These are phyloP conservation scores for Gossypium anomalum DNA, from an alignment of 345 rosid species.

Conservation along the genomic window DNA sequence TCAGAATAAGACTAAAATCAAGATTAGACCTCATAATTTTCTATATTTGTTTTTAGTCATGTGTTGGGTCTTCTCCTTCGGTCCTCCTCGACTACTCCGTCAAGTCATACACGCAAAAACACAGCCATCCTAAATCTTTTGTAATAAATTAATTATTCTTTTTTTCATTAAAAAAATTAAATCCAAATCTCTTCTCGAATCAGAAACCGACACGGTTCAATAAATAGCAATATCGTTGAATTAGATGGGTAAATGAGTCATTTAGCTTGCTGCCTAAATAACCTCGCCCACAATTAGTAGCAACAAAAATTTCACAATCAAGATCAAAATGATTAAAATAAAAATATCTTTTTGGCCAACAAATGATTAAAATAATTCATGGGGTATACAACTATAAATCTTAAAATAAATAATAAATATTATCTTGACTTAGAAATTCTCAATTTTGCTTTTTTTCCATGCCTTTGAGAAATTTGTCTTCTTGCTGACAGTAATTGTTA, in stretches of 20 bases:
- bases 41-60: conserved; percentile 13
- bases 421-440: neutral
- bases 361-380: no score
- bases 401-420: neutral
- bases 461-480: no score
- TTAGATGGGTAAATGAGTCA: neutral
- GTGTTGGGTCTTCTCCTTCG: conserved; percentile 4
- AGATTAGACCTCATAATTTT: no score
- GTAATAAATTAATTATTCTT: no score
- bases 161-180: neutral
- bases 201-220: neutral
- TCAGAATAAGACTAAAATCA: no score
- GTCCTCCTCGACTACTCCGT: conserved; percentile 27
- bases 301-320: conserved; percentile 3
- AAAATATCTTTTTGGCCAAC: no score
- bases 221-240: neutral
- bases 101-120: conserved; percentile 20
- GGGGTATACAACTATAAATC: neutral
- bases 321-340: neutral
- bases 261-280: neutral
- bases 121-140: neutral
- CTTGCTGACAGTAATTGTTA: no score
- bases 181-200: neutral
- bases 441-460: neutral
- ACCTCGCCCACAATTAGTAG: neutral